Percentiles rank a stretch among this genome's conserved stretches.
phyloP scores from a whole-genome alignment of 495 filamentous ascomycete species.

The Lasiosphaeriaceae sp. region DNA sequence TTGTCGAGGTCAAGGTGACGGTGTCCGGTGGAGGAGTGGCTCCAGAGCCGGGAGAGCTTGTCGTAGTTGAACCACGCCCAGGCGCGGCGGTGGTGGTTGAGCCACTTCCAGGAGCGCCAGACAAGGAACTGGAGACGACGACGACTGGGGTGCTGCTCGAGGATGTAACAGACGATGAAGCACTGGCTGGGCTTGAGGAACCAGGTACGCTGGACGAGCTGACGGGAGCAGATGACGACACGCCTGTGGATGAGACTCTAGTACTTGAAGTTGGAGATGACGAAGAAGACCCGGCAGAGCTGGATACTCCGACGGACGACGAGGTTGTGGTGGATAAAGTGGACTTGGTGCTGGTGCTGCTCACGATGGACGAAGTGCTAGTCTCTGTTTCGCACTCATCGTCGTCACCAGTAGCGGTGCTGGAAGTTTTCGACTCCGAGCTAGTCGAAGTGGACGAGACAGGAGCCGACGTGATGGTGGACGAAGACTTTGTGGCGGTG shows the following conservation, averaged over 20 bases:
- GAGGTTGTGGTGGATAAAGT: background rate
- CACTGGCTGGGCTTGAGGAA: too few species aligned
- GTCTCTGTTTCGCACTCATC: background rate
- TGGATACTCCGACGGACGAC: background rate
- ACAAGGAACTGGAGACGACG: slow-evolving; percentile 4
- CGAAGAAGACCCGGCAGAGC: background rate
- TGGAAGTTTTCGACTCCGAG: background rate
- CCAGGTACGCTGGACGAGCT: slow-evolving; percentile 18
- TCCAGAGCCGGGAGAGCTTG: background rate
- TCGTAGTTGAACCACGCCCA: slow-evolving; percentile 4
- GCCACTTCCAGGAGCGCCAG: slow-evolving; percentile 34
- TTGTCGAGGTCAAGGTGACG: slow-evolving; percentile 41
- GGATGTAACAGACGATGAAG: too few species aligned
- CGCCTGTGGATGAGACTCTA: background rate
- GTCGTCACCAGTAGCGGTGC: background rate
- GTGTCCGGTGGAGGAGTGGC: slow-evolving; percentile 22
- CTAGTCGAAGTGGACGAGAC: background rate
- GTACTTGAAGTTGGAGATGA: background rate
- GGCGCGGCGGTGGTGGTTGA: slow-evolving; percentile 33
- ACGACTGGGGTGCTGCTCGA: too few species aligned
- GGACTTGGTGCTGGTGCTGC: background rate
- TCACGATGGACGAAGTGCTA: background rate
- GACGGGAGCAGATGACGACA: slow-evolving; percentile 19
- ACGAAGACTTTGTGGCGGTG: background rate
- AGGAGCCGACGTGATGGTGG: background rate